A percentile compares a stretch with the other conserved stretches of the same genome.
phyloP scores from a whole-genome alignment of 345 rosid species.

The Clausena lansium region DNA sequence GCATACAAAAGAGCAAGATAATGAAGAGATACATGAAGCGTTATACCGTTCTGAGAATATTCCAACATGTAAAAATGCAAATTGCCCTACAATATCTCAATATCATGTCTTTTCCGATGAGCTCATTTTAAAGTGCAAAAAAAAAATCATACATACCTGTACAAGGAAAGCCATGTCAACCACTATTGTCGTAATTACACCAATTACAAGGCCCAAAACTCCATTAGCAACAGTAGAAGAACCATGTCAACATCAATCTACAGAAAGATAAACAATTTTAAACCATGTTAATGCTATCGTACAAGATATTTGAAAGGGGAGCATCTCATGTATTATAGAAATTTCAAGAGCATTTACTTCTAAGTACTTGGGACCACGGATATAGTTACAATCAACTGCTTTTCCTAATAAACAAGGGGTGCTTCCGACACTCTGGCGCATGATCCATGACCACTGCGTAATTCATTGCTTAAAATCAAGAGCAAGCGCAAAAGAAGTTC shows the following conservation, averaged over 20 bases:
- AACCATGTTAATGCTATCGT: neutral
- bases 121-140: too few relatives aligned
- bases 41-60: neutral
- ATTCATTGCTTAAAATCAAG: constrained; percentile 4
- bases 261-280: constrained; percentile 19
- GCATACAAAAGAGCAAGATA: neutral
- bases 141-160: constrained; percentile 35
- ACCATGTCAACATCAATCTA: constrained; percentile 94
- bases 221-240: constrained; percentile 99
- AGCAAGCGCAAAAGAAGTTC: neutral
- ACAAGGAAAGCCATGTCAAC: constrained; percentile 99
- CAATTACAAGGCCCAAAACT: constrained; percentile 93
- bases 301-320: neutral
- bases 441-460: constrained; percentile 97
- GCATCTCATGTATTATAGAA: neutral
- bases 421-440: constrained; percentile 98
- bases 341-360: constrained; percentile 50
- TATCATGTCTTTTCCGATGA: too few relatives aligned
- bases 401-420: constrained; percentile 96
- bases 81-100: too few relatives aligned
- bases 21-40: too few relatives aligned
- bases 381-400: constrained; percentile 94
- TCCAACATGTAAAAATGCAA: neutral
- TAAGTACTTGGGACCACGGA: constrained; percentile 76
- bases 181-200: constrained; percentile 87